phyloP scores from a whole-genome alignment of 2,329 filamentous ascomycete genomes.

The Arachnomyces sp. region DNA sequence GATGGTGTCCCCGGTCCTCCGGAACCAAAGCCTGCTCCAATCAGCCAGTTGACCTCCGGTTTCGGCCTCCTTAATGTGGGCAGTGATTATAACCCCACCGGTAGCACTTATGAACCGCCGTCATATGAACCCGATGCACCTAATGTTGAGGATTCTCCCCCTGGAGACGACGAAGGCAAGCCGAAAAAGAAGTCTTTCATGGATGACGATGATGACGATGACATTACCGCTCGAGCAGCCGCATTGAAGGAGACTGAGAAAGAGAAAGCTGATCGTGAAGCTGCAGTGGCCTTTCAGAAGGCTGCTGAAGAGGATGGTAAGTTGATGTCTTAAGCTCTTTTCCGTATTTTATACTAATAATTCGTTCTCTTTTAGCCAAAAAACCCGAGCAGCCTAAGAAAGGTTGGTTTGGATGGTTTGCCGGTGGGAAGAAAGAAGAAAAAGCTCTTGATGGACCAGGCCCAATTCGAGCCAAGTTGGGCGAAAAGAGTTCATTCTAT shows the following conservation, averaged over 20 bases:
- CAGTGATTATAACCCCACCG: slow-evolving; percentile 12
- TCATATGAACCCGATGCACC: slow-evolving; percentile 29
- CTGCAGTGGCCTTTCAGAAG: slow-evolving; percentile 76
- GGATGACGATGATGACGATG: slow-evolving; percentile 69
- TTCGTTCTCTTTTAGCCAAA: slow-evolving; percentile 28
- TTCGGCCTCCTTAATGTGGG: too few relatives aligned
- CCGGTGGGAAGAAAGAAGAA: slow-evolving; percentile 58
- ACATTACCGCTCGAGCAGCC: slow-evolving; percentile 50
- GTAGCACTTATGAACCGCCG: slow-evolving; percentile 30
- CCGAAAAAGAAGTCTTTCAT: slow-evolving; percentile 71
- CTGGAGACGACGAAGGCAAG: slow-evolving; percentile 46
- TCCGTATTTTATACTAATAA: slow-evolving; percentile 39
- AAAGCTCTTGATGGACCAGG: slow-evolving; percentile 48
- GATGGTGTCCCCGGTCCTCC: too few relatives aligned
- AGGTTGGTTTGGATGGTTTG: slow-evolving; percentile 84
- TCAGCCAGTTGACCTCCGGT: too few relatives aligned
- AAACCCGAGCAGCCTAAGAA: slow-evolving; percentile 34
- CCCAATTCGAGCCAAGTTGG: slow-evolving; percentile 79
- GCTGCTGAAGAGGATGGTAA: slow-evolving; percentile 64
- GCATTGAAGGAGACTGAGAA: slow-evolving; percentile 53
- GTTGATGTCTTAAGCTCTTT: slow-evolving; percentile 11
- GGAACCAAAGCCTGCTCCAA: slow-evolving; percentile 11
- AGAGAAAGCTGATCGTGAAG: slow-evolving; percentile 65
- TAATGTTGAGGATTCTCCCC: slow-evolving; percentile 47
- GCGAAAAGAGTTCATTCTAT: slow-evolving; percentile 85